Evolutionary conservation across 2,329 filamentous ascomycete genomes (phyloP).

Genomic region (Diplodia scrobiculata): DNA sequence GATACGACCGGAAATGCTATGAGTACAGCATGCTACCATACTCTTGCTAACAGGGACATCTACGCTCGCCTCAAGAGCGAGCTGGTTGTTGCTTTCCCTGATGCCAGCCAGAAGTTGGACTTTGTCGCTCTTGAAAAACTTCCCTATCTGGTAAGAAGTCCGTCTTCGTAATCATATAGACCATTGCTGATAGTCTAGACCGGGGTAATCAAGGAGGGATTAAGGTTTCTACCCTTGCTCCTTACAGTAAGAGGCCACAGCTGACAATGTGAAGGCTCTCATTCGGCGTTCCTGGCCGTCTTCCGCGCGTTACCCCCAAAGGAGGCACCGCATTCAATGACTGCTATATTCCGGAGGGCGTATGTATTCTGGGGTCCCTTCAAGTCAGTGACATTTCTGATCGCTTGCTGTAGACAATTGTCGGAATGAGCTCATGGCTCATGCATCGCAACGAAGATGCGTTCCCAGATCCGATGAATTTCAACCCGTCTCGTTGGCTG

Average conservation of each 20-base stretch:
- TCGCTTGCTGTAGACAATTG: constrained; percentile 28
- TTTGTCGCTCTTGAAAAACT: constrained; percentile 42
- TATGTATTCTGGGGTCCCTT: constrained; percentile 26
- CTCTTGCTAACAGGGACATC: constrained; percentile 37
- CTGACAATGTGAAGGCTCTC: constrained; percentile 35
- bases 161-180: not conserved
- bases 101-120: constrained; percentile 34
- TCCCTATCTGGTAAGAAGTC: constrained; percentile 37
- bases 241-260: not conserved
- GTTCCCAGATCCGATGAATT: constrained; percentile 42
- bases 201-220: constrained; percentile 43
- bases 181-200: constrained; percentile 31
- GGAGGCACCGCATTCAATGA: constrained; percentile 39
- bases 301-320: constrained; percentile 42
- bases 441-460: constrained; percentile 41
- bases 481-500: constrained; percentile 45
- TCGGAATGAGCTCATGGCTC: constrained; percentile 43
- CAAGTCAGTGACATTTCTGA: not conserved
- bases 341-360: constrained; percentile 40
- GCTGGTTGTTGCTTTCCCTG: constrained; percentile 39
- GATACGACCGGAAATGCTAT: constrained; percentile 44
- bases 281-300: constrained; percentile 40
- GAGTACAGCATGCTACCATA: constrained; percentile 40
- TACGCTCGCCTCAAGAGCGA: constrained; percentile 37
- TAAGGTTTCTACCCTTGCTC: constrained; percentile 31